phyloP scores from a whole-genome alignment of 306 rosid genomes.

The Aeschynomene evenia region DNA sequence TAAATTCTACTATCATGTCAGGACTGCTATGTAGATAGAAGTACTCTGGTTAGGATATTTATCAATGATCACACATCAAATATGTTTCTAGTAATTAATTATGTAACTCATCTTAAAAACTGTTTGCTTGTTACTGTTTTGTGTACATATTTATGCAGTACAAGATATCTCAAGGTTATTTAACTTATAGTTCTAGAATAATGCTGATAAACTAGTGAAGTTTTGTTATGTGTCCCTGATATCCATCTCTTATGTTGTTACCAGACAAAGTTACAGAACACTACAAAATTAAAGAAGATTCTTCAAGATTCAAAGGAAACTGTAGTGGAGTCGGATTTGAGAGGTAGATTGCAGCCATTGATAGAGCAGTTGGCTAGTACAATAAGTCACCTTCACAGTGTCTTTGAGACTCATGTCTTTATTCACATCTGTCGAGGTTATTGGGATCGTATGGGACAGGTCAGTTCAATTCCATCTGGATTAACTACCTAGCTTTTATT shows the following conservation, averaged over 20 bases:
- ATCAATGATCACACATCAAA: background rate
- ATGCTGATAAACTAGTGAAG: conserved; percentile 11
- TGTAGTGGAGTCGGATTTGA: conserved; percentile 76
- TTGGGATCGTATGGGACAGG: conserved; percentile 99
- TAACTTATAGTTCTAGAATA: background rate
- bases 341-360: conserved; percentile 78
- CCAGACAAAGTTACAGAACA: conserved; percentile 79
- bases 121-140: conserved; percentile 5
- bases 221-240: conserved; percentile 16
- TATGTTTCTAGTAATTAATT: background rate
- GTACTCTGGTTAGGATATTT: conserved; percentile 2
- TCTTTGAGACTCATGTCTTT: conserved; percentile 75
- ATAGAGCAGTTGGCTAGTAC: conserved; percentile 71
- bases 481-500: background rate
- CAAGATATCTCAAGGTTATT: conserved; percentile 2
- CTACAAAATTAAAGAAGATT: conserved; percentile 89
- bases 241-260: conserved; percentile 31
- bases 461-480: conserved; percentile 24
- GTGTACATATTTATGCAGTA: background rate
- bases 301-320: conserved; percentile 94
- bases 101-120: background rate
- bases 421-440: conserved; percentile 81
- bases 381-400: conserved; percentile 65
- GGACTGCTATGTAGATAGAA: background rate
- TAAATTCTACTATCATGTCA: background rate